These are phyloP conservation scores for Sphagnurus paluster DNA, from an alignment of 1,284 basidiomycete genomes.

Conservation along the genomic window DNA sequence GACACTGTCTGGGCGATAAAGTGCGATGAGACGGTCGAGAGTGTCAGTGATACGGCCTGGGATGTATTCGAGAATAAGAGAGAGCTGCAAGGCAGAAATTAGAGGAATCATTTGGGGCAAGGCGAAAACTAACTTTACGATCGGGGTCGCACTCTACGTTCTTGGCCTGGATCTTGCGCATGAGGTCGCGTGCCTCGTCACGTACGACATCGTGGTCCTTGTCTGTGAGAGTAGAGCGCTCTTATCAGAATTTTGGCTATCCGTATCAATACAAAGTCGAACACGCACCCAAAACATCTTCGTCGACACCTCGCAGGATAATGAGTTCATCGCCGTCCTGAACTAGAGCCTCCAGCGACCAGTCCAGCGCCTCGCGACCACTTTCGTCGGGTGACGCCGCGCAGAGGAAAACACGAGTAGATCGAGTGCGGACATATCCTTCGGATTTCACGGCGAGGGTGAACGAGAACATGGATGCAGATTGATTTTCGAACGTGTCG, in stretches of 20 bases:
- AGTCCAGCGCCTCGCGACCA: slow-evolving; percentile 83
- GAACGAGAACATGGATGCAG: slow-evolving; percentile 71
- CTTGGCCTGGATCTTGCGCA: slow-evolving; percentile 81
- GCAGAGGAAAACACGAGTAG: slow-evolving; percentile 89
- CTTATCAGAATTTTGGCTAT: too few species aligned
- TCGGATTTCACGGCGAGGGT: slow-evolving; percentile 82
- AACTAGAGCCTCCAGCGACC: slow-evolving; percentile 83
- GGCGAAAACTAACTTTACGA: slow-evolving; percentile 54
- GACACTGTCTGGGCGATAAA: slow-evolving; percentile 94
- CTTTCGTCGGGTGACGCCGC: slow-evolving; percentile 90
- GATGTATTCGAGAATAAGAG: slow-evolving; percentile 92
- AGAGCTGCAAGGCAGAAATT: slow-evolving; percentile 53
- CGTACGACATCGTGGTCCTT: slow-evolving; percentile 83
- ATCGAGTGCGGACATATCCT: slow-evolving; percentile 76
- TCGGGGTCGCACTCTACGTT: slow-evolving; percentile 79
- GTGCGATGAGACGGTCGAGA: slow-evolving; percentile 89
- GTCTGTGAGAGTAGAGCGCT: too few species aligned
- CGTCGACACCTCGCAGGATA: slow-evolving; percentile 87
- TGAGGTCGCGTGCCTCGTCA: slow-evolving; percentile 85
- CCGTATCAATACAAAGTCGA: too few species aligned
- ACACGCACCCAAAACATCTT: slow-evolving; percentile 72
- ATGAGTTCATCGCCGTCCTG: slow-evolving; percentile 96
- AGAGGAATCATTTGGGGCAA: slow-evolving; percentile 1
- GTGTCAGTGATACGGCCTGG: slow-evolving; percentile 89
- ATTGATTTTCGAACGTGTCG: slow-evolving; percentile 79